Evolutionary conservation across 495 filamentous ascomycete genomes (phyloP).

Genomic region (Penicillium canescens): DNA sequence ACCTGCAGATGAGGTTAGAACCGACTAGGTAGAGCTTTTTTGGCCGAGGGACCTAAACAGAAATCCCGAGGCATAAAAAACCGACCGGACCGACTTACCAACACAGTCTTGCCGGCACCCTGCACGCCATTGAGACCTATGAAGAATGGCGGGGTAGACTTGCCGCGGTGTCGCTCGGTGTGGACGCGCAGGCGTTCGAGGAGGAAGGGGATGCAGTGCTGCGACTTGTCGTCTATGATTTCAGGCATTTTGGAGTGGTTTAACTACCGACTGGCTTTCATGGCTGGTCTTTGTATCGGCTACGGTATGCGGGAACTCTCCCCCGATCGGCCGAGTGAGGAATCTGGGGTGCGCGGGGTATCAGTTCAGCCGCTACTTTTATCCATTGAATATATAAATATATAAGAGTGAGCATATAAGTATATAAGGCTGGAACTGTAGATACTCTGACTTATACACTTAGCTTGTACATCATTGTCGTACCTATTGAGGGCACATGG

Average conservation of each 20-base stretch:
- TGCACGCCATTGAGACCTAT: conserved; percentile 69
- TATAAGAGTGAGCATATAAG: not conserved
- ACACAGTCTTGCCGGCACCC: conserved; percentile 87
- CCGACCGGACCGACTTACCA: conserved; percentile 50
- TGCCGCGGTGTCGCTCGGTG: conserved; percentile 33
- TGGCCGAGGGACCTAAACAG: conserved; percentile 7
- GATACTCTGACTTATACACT: too few relatives aligned
- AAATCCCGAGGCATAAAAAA: conserved; percentile 5
- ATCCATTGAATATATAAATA: not conserved
- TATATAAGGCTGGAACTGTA: too few relatives aligned
- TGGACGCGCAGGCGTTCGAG: conserved; percentile 62
- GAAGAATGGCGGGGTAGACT: conserved; percentile 55
- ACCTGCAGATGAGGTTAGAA: conserved; percentile 43
- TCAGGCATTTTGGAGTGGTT: conserved; percentile 39
- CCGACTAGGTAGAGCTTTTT: not conserved
- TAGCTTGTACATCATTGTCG: not conserved
- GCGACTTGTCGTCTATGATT: conserved; percentile 83
- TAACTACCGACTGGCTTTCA: not conserved
- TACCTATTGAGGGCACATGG: conserved; percentile 11
- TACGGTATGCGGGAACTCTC: not conserved
- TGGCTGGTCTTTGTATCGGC: not conserved
- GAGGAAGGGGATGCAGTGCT: conserved; percentile 83
- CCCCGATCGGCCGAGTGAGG: conserved; percentile 10
- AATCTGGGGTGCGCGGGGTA: conserved; percentile 4
- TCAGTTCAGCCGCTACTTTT: conserved; percentile 3